These are phyloP conservation scores for Gilbertella persicaria DNA, from an alignment of 371 early-diverging fungal species.

Conservation along the genomic window DNA sequence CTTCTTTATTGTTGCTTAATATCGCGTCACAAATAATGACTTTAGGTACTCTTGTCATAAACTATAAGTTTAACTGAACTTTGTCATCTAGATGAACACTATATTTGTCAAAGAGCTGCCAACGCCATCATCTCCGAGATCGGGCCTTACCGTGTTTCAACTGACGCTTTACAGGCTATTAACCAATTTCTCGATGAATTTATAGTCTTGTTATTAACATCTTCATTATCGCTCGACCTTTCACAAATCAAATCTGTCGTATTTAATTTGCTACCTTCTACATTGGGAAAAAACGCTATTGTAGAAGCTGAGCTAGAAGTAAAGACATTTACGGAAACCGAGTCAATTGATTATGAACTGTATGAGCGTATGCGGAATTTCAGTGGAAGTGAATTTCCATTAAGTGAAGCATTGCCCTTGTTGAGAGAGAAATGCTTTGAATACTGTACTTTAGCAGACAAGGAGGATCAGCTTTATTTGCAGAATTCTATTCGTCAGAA, in stretches of 20 bases:
- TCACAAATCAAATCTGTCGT: conserved; percentile 58
- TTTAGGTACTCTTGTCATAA: conserved; percentile 7
- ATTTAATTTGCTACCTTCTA: conserved; percentile 54
- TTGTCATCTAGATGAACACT: conserved; percentile 48
- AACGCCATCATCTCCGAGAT: conserved; percentile 70
- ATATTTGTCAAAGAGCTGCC: conserved; percentile 67
- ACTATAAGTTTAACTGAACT: not conserved
- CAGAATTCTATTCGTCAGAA: conserved; percentile 22
- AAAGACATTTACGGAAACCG: conserved; percentile 64
- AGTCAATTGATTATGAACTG: conserved; percentile 47
- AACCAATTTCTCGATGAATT: conserved; percentile 69
- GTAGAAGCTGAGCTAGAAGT: conserved; percentile 71
- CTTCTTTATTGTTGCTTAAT: not conserved
- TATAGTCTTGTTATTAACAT: conserved; percentile 50
- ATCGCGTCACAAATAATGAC: conserved; percentile 6
- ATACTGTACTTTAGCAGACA: conserved; percentile 59
- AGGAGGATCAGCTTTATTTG: conserved; percentile 37
- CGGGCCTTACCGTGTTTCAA: conserved; percentile 63
- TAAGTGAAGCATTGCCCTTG: conserved; percentile 26
- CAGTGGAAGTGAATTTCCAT: conserved; percentile 29
- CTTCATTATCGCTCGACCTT: conserved; percentile 57
- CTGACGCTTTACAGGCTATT: conserved; percentile 61
- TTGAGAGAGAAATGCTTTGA: conserved; percentile 60
- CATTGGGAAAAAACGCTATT: conserved; percentile 66
- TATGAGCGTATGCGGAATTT: conserved; percentile 49